Conservation (phyloP, 345 rosid species). For the Salix udensis region DNA sequence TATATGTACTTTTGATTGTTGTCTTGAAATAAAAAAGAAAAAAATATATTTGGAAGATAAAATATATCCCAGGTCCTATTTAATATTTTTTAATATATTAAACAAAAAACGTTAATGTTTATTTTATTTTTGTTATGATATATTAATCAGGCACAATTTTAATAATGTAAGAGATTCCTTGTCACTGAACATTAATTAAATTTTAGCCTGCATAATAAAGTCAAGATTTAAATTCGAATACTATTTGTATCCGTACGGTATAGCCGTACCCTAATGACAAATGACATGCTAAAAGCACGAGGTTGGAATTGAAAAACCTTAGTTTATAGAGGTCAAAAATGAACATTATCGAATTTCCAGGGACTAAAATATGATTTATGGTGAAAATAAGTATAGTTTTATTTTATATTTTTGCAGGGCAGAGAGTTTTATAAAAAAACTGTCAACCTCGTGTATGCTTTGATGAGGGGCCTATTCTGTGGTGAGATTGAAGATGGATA, state of each 20-base stretch:
- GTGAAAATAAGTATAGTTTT: no score
- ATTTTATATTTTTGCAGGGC: neutral
- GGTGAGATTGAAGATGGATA: constrained; percentile 22
- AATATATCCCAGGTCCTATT: no score
- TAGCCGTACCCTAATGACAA: neutral
- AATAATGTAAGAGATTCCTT: no score
- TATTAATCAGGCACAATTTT: no score
- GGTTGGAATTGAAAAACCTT: no score
- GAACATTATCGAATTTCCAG: neutral
- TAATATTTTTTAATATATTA: no score
- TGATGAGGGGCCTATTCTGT: constrained; percentile 13
- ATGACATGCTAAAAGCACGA: neutral
- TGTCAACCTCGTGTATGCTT: constrained; percentile 23
- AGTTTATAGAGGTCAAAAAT: neutral
- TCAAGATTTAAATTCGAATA: neutral
- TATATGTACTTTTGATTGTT: no score
- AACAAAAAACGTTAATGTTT: no score
- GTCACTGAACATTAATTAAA: no score
- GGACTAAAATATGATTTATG: neutral
- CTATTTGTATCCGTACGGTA: neutral
- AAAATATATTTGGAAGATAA: no score
- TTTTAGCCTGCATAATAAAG: neutral
- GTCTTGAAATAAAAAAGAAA: no score
- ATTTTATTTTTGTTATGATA: no score
- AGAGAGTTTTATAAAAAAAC: constrained; percentile 5